Percentiles rank a stretch among this genome's conserved stretches.
phyloP scores from a whole-genome alignment of 805 yeast species.

The Metschnikowia proteae region DNA sequence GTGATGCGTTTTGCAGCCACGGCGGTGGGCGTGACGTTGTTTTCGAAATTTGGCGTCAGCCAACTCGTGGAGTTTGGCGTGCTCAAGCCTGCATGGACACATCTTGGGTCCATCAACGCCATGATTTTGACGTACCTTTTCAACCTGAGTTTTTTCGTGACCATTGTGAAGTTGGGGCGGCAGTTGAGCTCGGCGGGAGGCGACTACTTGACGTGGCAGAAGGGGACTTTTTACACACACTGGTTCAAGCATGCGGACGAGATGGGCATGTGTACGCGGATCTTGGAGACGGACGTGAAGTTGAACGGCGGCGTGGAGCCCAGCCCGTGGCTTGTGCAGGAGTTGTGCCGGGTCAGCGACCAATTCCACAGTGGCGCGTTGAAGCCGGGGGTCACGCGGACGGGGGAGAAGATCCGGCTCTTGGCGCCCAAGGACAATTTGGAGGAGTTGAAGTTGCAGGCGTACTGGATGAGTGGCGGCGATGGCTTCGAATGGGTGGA shows the following conservation, averaged over 20 bases:
- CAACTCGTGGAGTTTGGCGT: conserved; percentile 35
- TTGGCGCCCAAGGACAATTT: conserved; percentile 42
- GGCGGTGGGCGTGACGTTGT: conserved; percentile 31
- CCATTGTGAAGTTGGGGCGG: conserved; percentile 40
- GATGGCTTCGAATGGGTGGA: conserved; percentile 23
- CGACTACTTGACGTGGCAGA: conserved; percentile 55
- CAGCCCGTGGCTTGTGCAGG: conserved; percentile 31
- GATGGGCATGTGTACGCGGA: conserved; percentile 59
- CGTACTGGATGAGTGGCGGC: conserved; percentile 75
- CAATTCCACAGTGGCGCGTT: conserved; percentile 25
- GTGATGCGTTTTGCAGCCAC: conserved; percentile 29
- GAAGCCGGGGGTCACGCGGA: conserved; percentile 33
- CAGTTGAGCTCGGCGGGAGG: conserved; percentile 46
- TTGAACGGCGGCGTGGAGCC: conserved; percentile 39
- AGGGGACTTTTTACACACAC: conserved; percentile 59
- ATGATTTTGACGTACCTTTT: conserved; percentile 38
- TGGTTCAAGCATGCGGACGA: conserved; percentile 68
- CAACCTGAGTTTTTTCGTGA: conserved; percentile 39
- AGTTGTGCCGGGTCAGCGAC: conserved; percentile 34
- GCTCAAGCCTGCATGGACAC: conserved; percentile 36
- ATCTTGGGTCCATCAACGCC: conserved; percentile 45
- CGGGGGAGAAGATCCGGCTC: conserved; percentile 38
- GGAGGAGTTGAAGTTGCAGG: conserved; percentile 66
- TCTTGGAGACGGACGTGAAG: conserved; percentile 62
- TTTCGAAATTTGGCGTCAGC: conserved; percentile 42